Percentiles rank a stretch among this genome's conserved stretches.
Conservation (phyloP, 1,284 basidiomycete species). For the Rhodotorula glutinis region DNA sequence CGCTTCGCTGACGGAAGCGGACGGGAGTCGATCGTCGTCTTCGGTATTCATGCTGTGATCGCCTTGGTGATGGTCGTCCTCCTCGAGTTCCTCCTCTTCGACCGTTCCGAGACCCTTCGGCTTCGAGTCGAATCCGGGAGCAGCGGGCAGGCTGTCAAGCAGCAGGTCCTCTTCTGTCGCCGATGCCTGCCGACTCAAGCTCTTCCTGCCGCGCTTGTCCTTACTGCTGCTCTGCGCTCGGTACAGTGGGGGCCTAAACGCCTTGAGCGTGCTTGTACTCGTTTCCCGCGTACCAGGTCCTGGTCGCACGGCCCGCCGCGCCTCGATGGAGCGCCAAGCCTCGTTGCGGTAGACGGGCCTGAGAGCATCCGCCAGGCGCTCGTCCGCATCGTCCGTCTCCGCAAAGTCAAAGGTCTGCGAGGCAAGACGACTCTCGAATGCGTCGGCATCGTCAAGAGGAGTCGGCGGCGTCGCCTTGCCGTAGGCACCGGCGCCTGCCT, state of each 20-base stretch:
- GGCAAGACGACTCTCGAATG: not conserved
- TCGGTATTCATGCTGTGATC: not conserved
- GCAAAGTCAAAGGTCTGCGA: too few relatives aligned
- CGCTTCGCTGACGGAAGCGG: not conserved
- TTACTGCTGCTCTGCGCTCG: not conserved
- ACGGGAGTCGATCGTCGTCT: conserved; percentile 13
- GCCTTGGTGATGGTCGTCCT: not conserved
- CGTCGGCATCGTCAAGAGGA: not conserved
- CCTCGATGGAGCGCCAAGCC: conserved; percentile 6
- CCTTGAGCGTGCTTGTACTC: not conserved
- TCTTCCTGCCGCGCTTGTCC: not conserved
- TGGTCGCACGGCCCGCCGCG: not conserved
- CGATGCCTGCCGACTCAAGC: not conserved
- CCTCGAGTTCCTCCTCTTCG: conserved; percentile 11
- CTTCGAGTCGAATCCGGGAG: not conserved
- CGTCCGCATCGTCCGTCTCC: too few relatives aligned
- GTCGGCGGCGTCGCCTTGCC: not conserved
- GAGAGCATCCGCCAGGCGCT: not conserved
- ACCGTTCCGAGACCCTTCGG: conserved; percentile 12
- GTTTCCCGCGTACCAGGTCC: not conserved
- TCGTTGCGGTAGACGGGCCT: conserved; percentile 19
- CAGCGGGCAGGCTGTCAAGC: not conserved
- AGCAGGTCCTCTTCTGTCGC: conserved; percentile 4
- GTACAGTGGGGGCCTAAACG: too few relatives aligned
- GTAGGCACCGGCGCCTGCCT: not conserved